phyloP scores from a whole-genome alignment of 306 rosid genomes.

The Acacia acuminata region DNA sequence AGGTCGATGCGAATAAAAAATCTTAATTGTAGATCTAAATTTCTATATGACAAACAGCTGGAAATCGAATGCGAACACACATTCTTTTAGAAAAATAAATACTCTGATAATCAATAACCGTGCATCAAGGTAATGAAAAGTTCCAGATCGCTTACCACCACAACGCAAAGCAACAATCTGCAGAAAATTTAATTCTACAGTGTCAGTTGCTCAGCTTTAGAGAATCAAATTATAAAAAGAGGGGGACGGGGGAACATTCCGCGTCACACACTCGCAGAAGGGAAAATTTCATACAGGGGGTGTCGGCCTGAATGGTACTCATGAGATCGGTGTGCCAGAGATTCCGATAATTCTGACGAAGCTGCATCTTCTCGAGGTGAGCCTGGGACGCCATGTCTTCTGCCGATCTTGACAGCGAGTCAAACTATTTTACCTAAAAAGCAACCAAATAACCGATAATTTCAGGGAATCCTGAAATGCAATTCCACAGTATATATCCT shows the following conservation, averaged over 20 bases:
- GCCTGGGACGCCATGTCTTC: conserved; percentile 63
- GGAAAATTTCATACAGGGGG: conserved; percentile 53
- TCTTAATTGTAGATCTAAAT: not conserved
- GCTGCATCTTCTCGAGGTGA: conserved; percentile 77
- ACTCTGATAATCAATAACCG: not conserved
- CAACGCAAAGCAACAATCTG: conserved; percentile 80
- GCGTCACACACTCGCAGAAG: not conserved
- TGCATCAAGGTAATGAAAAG: not conserved
- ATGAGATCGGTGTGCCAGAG: conserved; percentile 82
- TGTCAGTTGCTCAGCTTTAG: conserved; percentile 26
- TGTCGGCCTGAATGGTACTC: conserved; percentile 60
- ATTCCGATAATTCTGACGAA: conserved; percentile 77
- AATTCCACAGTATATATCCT: not conserved
- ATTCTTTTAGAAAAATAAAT: not conserved
- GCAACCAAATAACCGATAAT: not conserved
- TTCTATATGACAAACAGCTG: not conserved
- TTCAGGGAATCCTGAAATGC: not conserved
- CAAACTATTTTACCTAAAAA: not conserved
- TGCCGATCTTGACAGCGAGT: not conserved
- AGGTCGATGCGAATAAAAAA: conserved; percentile 20
- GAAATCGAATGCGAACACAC: not conserved
- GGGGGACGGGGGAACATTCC: not conserved
- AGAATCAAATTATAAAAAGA: not conserved
- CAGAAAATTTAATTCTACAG: conserved; percentile 17
- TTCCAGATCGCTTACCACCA: conserved; percentile 58